Evolutionary conservation across 495 filamentous ascomycete genomes (phyloP).

Genomic region (Neurospora sp.): DNA sequence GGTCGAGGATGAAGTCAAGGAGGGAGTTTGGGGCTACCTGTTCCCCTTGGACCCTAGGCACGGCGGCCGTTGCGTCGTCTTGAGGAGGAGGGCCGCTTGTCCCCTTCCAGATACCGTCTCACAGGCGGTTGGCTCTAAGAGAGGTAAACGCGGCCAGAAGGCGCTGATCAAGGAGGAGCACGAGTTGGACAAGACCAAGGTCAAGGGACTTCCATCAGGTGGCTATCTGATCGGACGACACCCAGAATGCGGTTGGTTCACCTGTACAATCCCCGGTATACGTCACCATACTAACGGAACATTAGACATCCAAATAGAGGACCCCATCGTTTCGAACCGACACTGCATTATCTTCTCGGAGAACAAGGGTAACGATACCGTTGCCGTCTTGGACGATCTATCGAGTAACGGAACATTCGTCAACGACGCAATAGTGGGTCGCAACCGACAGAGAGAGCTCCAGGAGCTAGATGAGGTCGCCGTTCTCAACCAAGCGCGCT

Average conservation of each 20-base stretch:
- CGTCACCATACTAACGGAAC: constrained; percentile 8
- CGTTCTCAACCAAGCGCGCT: constrained; percentile 70
- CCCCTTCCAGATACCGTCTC: constrained; percentile 36
- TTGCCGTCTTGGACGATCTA: constrained; percentile 84
- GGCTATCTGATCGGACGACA: constrained; percentile 91
- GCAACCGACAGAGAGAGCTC: constrained; percentile 83
- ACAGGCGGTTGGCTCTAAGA: constrained; percentile 11
- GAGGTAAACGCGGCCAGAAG: constrained; percentile 29
- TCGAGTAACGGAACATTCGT: constrained; percentile 96
- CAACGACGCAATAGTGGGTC: constrained; percentile 81
- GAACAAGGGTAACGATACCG: constrained; percentile 63
- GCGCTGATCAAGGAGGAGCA: constrained; percentile 42
- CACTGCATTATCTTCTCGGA: constrained; percentile 89
- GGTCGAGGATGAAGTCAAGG: constrained; percentile 75
- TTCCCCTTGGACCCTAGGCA: constrained; percentile 65
- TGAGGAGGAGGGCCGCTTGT: constrained; percentile 60
- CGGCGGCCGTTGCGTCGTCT: constrained; percentile 56
- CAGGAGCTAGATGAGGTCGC: constrained; percentile 83
- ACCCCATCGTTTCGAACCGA: constrained; percentile 84
- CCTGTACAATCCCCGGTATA: neutral
- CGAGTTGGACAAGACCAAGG: constrained; percentile 46
- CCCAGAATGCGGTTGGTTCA: constrained; percentile 75
- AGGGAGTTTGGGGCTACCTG: constrained; percentile 94
- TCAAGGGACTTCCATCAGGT: constrained; percentile 51
- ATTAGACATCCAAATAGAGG: constrained; percentile 67